Base-by-base conservation (phyloP, 352 stramenopile species). In the Phytophthora sp. region DNA sequence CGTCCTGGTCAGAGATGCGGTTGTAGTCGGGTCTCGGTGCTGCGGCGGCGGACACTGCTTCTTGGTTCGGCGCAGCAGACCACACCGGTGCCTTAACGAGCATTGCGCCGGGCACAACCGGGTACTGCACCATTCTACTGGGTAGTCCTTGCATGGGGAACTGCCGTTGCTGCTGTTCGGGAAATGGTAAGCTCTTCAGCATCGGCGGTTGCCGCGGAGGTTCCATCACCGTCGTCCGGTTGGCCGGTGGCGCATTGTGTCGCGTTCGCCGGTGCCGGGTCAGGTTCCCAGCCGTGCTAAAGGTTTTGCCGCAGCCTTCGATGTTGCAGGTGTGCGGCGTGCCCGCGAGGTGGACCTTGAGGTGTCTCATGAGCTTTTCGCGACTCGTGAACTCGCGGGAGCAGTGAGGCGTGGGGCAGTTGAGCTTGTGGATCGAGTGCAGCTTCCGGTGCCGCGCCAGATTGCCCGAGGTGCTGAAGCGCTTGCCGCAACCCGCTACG, bases 401-500 rank as follows among this genome's bases (percentile, higher is more conserved):
- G 54, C 79, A 88, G 34, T 66, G 58, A 4, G 71, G 62, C 21
- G 80, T 76, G 0, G 74, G 74, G 34, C 74, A 84, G 27, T 72
- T 66, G 51, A 84, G 71, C 46, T 82, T 79, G 54, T 80, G 70
- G 17, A 79, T 54, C 17, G 72, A 58, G 64, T 93, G 84, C 20
- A 89, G 62, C 26, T 83, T 82, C 38, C 79, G 74, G 67, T 90
- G 82, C 24, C 81, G 74, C n/a, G 82, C 74, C 23, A 91, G 56
- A 54, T 91, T 92, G n/a, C 84, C 81, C 0, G 81, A 88, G 13
- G 81, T 91, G 49, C 71, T 90, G 30, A 92, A 94, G 5, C 76
- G 74, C 73, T 89, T 89, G 54, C 66, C 66, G 54, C 85, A 94
- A 24, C 56, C 66, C 12, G 46, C 42, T n/a, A 80, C 62, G 17